Evolutionary conservation across 2,329 filamentous ascomycete species (phyloP), one percentile per base, ranked within the genome.

Genomic region (Zelopaecilomyces penicillatus): DNA sequence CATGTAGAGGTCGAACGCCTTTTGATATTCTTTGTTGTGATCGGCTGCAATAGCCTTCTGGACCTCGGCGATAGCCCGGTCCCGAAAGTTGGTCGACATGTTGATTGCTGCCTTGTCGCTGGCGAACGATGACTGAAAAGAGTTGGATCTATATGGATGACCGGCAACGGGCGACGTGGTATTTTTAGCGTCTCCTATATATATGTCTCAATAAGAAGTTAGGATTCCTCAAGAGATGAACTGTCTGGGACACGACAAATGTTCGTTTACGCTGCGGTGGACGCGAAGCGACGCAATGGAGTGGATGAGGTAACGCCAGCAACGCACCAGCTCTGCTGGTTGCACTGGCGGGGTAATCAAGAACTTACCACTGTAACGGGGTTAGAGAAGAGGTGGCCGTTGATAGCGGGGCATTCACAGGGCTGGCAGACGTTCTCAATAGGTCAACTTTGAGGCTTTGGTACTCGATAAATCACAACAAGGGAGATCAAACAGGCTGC

Each of bases 1-100:
- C 73, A 95, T 96, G 78, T 98, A 98, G 51, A 85, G 77, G 63
- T 95, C 87, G 66, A 97, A 97, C 45, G 93, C 93, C 67, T 94
- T 91, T 59, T 96, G 89, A 69, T 98, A 98, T 64, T 97, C 88
- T 63, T 88, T 90, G 38, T 87, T 85, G 54, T 91, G 95, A 72
- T 98, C 93, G 57, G 86, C 83, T 65, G 95, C 90, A 71, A 98
- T 97, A 55, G 93, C 93, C 68, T 95, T 94, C 69, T 95, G 95
- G 60, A 98, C 91, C 66, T 87, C 84, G 61, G 94, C 88, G 73
- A 97, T 97, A 59, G 93, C 93, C 58, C 91, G 88, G 61, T 90
- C 90, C 60, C 96, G 82, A 65, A 97, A 98, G 71, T 98, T 93
- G 66, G 88, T 94, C 52, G 89, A 95, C 90, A 96, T 96, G 58